Conservation (phyloP, 768 basidiomycete species). For the Mrakia gelida region DNA sequence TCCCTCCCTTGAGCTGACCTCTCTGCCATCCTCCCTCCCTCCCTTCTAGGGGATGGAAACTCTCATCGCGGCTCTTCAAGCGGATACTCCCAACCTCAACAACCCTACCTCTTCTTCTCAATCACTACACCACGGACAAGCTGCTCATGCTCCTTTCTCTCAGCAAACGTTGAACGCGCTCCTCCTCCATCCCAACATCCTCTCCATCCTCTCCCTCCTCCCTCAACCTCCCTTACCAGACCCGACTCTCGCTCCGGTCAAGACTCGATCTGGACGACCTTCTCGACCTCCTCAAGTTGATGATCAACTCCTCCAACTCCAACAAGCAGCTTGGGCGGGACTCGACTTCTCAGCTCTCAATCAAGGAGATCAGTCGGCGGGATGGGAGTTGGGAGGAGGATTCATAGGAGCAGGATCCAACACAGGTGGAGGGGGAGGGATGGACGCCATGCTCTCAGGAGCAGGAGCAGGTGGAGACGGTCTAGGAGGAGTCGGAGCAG, state of each 20-base stretch:
- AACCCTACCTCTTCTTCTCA: neutral
- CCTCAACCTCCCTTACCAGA: neutral
- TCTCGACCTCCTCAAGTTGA: slow-evolving; percentile 18
- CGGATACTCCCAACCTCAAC: neutral
- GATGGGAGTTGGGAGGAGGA: neutral
- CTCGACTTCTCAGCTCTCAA: neutral
- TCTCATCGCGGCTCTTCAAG: neutral
- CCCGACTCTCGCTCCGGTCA: neutral
- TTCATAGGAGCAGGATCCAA: neutral
- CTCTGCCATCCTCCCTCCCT: neutral
- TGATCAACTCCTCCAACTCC: slow-evolving; percentile 12
- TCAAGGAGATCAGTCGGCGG: neutral
- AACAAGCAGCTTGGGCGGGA: slow-evolving; percentile 19
- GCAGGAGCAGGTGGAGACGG: neutral
- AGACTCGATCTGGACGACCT: slow-evolving; percentile 15
- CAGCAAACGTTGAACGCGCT: slow-evolving; percentile 11
- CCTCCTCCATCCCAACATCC: slow-evolving; percentile 3
- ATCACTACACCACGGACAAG: neutral
- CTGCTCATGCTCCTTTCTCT: neutral
- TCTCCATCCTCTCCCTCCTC: slow-evolving; percentile 13
- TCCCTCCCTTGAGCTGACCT: neutral
- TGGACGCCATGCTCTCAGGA: neutral
- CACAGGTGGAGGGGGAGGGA: neutral
- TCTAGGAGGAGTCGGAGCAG: neutral
- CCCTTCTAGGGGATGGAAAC: neutral